Evolutionary conservation across 495 filamentous ascomycete genomes (phyloP), one percentile per base, ranked within the genome.

Genomic region (Astrothelium macrocarpum): DNA sequence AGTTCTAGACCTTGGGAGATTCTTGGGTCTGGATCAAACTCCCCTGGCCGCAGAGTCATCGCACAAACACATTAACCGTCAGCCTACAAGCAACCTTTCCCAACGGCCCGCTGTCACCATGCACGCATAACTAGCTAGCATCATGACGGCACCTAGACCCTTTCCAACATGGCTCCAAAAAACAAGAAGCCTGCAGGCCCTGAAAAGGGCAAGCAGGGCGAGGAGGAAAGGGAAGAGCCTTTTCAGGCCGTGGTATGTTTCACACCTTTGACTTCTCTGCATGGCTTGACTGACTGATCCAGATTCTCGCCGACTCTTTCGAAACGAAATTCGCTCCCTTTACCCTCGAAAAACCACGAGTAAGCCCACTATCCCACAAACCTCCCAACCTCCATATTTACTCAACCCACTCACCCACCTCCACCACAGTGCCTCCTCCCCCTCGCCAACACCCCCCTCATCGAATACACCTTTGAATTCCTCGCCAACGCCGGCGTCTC

Each of bases 391-490:
- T n/a, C n/a, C n/a, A n/a, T n/a, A n/a, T n/a, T n/a, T n/a, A n/a
- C n/a, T n/a, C n/a, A n/a, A n/a, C n/a, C n/a, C n/a, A n/a, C n/a
- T n/a, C n/a, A n/a, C n/a, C n/a, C n/a, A n/a, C n/a, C n/a, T n/a
- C n/a, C n/a, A n/a, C n/a, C n/a, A n/a, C 20, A 95, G 91, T 97
- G 95, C 80, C 87, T 99, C 32, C 80, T 99, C 32, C 93, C 93
- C 31, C 80, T 99, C 63, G 95, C 89, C 59, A 97, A 97, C 70
- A 89, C 86, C 1, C 95, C 95, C 23, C 79, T 97, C 62, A 96
- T 99, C 76, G 93, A 97, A 76, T 97, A 99, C 73, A 96, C 93
- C 2, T 84, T 97, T 66, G 94, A 99, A 73, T 97, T 94, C 73
- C 87, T 99, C 0, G 92, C 93, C 59, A 90, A 90, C 81, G 89